A percentile compares a stretch with the other conserved stretches of the same genome.
Conservation (phyloP, 768 basidiomycete genomes). For the Tricholoma terreum region DNA sequence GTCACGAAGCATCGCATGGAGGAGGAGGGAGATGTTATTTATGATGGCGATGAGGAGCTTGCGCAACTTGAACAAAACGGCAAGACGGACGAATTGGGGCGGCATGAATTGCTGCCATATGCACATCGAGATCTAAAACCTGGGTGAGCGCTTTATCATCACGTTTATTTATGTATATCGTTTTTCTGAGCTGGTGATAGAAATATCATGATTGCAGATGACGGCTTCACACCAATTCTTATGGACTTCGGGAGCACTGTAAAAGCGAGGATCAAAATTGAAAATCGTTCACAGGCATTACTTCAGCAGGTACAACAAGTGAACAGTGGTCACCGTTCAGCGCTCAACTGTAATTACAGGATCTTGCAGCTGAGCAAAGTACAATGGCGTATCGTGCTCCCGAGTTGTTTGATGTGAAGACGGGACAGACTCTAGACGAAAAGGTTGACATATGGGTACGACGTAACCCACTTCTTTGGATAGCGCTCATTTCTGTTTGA, state of each 20-base stretch:
- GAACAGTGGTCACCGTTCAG: background rate
- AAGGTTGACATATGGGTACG: conserved; percentile 96
- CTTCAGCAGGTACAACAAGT: conserved; percentile 67
- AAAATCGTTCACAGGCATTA: conserved; percentile 83
- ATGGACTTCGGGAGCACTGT: conserved; percentile 98
- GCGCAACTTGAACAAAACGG: conserved; percentile 40
- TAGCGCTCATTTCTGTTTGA: background rate
- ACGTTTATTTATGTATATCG: background rate
- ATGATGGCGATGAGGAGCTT: conserved; percentile 78
- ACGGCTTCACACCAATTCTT: conserved; percentile 80
- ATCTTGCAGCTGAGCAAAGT: conserved; percentile 95
- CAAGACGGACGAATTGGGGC: conserved; percentile 23
- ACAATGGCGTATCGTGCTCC: conserved; percentile 99
- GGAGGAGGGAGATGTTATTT: conserved; percentile 61
- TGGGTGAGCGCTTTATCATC: conserved; percentile 52
- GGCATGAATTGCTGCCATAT: conserved; percentile 70
- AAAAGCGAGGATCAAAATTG: conserved; percentile 80
- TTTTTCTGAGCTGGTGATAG: conserved; percentile 36
- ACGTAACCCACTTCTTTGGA: conserved; percentile 2
- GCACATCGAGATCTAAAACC: conserved; percentile 98
- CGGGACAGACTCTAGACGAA: conserved; percentile 81
- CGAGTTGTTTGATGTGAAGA: conserved; percentile 97
- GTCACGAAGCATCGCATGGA: conserved; percentile 51
- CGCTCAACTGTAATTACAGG: conserved; percentile 39
- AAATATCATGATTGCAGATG: conserved; percentile 96